Percentiles rank a stretch among this genome's conserved stretches.
Conservation (phyloP, 257 asterid species). For the Petunia secreta region DNA sequence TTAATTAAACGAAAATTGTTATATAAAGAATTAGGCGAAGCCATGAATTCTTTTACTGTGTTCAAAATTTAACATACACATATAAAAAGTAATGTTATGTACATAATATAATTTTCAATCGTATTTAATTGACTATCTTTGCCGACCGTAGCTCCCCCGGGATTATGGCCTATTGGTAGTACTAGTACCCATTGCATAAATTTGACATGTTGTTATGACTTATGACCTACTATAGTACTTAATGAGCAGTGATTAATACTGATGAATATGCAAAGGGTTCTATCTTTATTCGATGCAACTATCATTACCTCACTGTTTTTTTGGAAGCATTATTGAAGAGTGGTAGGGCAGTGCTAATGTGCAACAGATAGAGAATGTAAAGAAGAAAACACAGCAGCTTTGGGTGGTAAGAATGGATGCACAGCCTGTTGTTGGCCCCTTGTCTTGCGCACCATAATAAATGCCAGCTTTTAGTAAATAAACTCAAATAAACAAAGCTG, state of each 20-base stretch:
- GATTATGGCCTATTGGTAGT: too few relatives aligned
- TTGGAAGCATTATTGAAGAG: constrained; percentile 27
- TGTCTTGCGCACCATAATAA: neutral
- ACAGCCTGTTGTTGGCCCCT: constrained; percentile 50
- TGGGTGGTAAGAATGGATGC: constrained; percentile 36
- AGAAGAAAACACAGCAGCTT: constrained; percentile 43
- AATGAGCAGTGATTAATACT: neutral
- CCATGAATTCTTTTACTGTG: too few relatives aligned
- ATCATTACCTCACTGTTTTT: constrained; percentile 9
- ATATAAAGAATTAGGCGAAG: too few relatives aligned
- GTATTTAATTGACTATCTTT: too few relatives aligned
- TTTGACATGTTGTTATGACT: too few relatives aligned
- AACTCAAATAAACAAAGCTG: neutral
- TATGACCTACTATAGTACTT: too few relatives aligned
- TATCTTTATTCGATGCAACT: constrained; percentile 9
- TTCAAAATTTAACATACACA: too few relatives aligned
- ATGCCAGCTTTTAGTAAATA: neutral
- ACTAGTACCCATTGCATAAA: too few relatives aligned
- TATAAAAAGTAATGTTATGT: too few relatives aligned
- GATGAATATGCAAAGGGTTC: neutral
- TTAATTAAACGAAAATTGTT: too few relatives aligned
- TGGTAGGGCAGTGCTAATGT: constrained; percentile 54
- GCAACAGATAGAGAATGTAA: constrained; percentile 45
- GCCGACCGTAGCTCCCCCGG: too few relatives aligned
- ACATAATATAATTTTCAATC: too few relatives aligned